Percentiles rank a stretch among this genome's conserved stretches.
Conservation (phyloP, 176 grass and related monocot species). For the Aegilops tauschii region DNA sequence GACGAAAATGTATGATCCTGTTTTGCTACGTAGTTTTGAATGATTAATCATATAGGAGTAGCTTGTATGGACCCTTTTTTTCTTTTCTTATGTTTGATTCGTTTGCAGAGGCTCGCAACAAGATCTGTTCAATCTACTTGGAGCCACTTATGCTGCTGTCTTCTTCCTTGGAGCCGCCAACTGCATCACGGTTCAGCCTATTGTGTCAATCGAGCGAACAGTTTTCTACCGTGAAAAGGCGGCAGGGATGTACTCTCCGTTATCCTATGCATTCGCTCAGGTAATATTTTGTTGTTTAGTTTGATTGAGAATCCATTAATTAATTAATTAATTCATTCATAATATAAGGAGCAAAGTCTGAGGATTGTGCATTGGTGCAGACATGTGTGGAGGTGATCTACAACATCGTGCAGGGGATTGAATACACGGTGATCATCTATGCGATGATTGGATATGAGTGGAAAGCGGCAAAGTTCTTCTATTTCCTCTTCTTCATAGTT, state of each 20-base stretch:
- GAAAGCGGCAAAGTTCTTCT: constrained; percentile 63
- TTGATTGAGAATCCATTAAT: neutral
- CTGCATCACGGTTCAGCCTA: constrained; percentile 64
- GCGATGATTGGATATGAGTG: constrained; percentile 83
- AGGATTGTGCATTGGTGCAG: constrained; percentile 31
- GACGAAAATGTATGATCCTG: constrained; percentile 54
- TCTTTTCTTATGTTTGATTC: constrained; percentile 7
- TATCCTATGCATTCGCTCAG: constrained; percentile 87
- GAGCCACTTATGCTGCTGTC: constrained; percentile 71
- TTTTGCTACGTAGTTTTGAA: constrained; percentile 1
- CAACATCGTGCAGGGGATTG: constrained; percentile 45
- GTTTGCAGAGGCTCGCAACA: constrained; percentile 52
- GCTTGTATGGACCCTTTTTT: neutral
- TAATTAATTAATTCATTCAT: neutral
- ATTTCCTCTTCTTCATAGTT: constrained; percentile 74
- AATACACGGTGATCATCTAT: constrained; percentile 69
- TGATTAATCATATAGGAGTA: neutral
- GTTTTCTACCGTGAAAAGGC: constrained; percentile 93
- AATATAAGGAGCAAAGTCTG: neutral
- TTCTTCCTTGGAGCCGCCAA: constrained; percentile 84
- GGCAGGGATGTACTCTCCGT: constrained; percentile 91
- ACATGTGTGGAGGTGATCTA: constrained; percentile 69
- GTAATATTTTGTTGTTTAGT: neutral
- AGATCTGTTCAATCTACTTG: constrained; percentile 70
- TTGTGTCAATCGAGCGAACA: constrained; percentile 69